phyloP scores from a whole-genome alignment of 2,329 filamentous ascomycete species.

The Akanthomyces muscarius region DNA sequence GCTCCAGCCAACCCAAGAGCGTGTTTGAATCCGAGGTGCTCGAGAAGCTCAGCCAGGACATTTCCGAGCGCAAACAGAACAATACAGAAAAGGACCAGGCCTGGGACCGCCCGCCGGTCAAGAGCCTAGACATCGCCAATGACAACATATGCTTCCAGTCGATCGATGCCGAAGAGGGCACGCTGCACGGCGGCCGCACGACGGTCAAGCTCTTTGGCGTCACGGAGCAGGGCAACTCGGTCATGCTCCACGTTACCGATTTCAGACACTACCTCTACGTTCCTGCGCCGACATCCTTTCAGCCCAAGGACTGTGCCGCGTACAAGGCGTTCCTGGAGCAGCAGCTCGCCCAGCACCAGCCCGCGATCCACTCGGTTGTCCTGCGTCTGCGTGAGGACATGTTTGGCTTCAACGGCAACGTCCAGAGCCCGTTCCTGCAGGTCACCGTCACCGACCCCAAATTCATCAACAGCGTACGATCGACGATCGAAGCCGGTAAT shows the following conservation, averaged over 20 bases:
- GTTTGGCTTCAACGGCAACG: slow-evolving; percentile 90
- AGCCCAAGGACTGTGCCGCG: slow-evolving; percentile 68
- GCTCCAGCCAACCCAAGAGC: slow-evolving; percentile 80
- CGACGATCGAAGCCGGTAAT: slow-evolving; percentile 66
- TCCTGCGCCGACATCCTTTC: slow-evolving; percentile 79
- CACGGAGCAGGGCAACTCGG: slow-evolving; percentile 77
- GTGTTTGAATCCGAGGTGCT: slow-evolving; percentile 90
- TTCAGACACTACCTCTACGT: slow-evolving; percentile 97
- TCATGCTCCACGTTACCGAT: slow-evolving; percentile 89
- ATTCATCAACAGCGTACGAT: slow-evolving; percentile 71
- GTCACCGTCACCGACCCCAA: slow-evolving; percentile 90
- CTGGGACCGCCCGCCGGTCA: slow-evolving; percentile 66
- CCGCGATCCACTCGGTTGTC: slow-evolving; percentile 73
- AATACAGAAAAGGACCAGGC: slow-evolving; percentile 92
- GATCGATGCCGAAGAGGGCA: slow-evolving; percentile 92
- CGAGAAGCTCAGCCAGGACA: slow-evolving; percentile 93
- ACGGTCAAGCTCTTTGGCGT: slow-evolving; percentile 93
- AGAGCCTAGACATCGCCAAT: slow-evolving; percentile 50
- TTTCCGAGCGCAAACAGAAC: slow-evolving; percentile 75
- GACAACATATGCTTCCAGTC: slow-evolving; percentile 86
- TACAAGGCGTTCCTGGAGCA: slow-evolving; percentile 80
- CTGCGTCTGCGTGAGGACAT: slow-evolving; percentile 86
- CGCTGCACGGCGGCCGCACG: slow-evolving; percentile 67
- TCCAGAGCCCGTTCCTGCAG: slow-evolving; percentile 87
- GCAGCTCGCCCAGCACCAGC: slow-evolving; percentile 68